Percentiles rank a stretch among this genome's conserved stretches.
Evolutionary conservation across 202 grass and related monocot species (phyloP).

Genomic region (Panicum hallii): DNA sequence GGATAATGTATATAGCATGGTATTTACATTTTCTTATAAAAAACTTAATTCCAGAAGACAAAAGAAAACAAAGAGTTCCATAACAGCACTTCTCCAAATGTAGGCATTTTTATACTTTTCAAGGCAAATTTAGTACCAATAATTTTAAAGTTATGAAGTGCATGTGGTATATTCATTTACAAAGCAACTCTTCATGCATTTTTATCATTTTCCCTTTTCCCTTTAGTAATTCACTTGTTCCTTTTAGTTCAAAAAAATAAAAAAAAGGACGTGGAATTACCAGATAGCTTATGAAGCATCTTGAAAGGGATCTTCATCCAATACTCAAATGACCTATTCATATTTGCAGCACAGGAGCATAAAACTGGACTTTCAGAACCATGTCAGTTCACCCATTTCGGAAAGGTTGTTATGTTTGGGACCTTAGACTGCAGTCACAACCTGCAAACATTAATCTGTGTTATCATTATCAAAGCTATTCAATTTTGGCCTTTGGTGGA

Average conservation of each 20-base stretch:
- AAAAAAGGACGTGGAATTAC: slow-evolving; percentile 58
- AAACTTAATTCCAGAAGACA: slow-evolving; percentile 19
- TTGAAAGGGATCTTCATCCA: slow-evolving; percentile 76
- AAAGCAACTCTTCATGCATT: slow-evolving; percentile 3
- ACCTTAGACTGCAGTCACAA: slow-evolving; percentile 81
- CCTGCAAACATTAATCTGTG: slow-evolving; percentile 88
- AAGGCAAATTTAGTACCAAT: slow-evolving; percentile 7
- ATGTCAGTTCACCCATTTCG: slow-evolving; percentile 64
- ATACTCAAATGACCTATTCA: slow-evolving; percentile 63
- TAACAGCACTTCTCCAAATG: background rate
- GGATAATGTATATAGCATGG: slow-evolving; percentile 33
- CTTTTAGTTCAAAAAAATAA: slow-evolving; percentile 42
- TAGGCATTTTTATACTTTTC: slow-evolving; percentile 21
- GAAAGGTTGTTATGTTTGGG: slow-evolving; percentile 68
- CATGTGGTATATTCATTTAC: slow-evolving; percentile 22
- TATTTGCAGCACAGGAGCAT: slow-evolving; percentile 46
- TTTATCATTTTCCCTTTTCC: background rate
- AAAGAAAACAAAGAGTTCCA: background rate
- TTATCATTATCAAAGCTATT: slow-evolving; percentile 64
- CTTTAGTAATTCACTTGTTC: slow-evolving; percentile 10
- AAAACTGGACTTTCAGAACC: slow-evolving; percentile 46
- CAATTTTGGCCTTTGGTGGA: slow-evolving; percentile 33
- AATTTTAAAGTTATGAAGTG: slow-evolving; percentile 8
- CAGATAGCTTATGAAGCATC: slow-evolving; percentile 67
- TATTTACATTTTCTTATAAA: background rate